phyloP scores from a whole-genome alignment of 2,329 filamentous ascomycete genomes.

The Phialemonium atrogriseum region DNA sequence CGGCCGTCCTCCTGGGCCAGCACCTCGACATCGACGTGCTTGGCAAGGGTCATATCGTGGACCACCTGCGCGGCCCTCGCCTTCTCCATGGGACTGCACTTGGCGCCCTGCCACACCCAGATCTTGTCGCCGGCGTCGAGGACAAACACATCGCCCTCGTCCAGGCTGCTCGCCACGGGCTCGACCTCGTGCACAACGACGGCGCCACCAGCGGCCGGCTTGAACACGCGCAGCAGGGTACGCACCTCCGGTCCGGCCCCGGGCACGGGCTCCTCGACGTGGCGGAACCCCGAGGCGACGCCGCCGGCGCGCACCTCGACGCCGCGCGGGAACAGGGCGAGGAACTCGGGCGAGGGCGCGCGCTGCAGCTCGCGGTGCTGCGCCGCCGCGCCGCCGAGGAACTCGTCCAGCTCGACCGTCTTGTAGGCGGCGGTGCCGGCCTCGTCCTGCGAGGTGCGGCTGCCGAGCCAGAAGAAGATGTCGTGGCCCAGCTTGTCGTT shows the following conservation, averaged over 20 bases:
- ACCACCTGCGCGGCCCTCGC: constrained; percentile 60
- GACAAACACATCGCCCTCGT: constrained; percentile 59
- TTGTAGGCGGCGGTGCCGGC: constrained; percentile 63
- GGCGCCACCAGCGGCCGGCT: constrained; percentile 39
- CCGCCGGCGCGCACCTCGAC: constrained; percentile 54
- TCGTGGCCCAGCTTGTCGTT: constrained; percentile 48
- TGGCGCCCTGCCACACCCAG: constrained; percentile 61
- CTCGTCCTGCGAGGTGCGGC: constrained; percentile 59
- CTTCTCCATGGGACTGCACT: constrained; percentile 61
- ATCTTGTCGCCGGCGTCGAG: constrained; percentile 56
- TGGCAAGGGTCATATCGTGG: constrained; percentile 54
- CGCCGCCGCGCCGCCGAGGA: constrained; percentile 50
- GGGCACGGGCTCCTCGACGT: constrained; percentile 42
- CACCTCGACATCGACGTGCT: constrained; percentile 58
- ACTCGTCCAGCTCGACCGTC: constrained; percentile 63
- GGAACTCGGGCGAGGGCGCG: constrained; percentile 50
- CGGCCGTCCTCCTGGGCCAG: constrained; percentile 51
- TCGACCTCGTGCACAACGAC: constrained; percentile 57
- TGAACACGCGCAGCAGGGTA: constrained; percentile 55
- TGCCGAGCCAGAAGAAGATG: constrained; percentile 63
- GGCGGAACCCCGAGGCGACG: constrained; percentile 52
- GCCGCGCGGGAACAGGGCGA: constrained; percentile 51
- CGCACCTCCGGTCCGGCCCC: constrained; percentile 30
- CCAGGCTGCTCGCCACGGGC: constrained; percentile 51
- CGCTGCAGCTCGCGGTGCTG: constrained; percentile 59